These are phyloP conservation scores for Sarocladiaceae sp. DNA, from an alignment of 2,329 filamentous ascomycete species.

Conservation along the genomic window DNA sequence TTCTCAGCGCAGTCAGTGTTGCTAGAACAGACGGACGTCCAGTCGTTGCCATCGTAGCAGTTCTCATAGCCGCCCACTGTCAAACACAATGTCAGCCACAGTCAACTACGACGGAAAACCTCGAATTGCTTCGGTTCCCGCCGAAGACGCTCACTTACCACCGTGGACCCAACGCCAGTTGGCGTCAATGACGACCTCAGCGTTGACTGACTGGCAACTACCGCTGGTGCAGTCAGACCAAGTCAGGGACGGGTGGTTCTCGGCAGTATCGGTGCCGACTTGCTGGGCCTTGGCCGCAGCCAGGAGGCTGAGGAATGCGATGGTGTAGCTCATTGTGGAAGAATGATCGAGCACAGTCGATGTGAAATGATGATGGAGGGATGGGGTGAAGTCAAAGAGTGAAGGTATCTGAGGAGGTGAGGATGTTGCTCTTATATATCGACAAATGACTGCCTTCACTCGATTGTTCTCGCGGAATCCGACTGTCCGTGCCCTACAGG, in stretches of 20 bases:
- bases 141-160: constrained; percentile 9
- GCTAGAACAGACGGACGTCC: constrained; percentile 31
- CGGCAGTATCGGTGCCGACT: constrained; percentile 11
- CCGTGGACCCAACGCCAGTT: constrained; percentile 53
- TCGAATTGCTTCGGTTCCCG: background rate
- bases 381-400: background rate
- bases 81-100: background rate
- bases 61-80: constrained; percentile 33
- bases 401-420: background rate
- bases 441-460: background rate
- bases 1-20: constrained; percentile 37
- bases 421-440: background rate
- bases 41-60: constrained; percentile 43
- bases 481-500: background rate
- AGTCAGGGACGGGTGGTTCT: constrained; percentile 12
- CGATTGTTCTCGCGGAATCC: background rate
- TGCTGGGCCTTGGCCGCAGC: constrained; percentile 13
- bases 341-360: background rate
- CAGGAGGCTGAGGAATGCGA: constrained; percentile 15
- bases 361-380: background rate
- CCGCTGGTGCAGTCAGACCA: constrained; percentile 11
- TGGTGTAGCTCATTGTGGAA: constrained; percentile 11
- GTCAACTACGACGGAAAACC: background rate
- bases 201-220: constrained; percentile 34
- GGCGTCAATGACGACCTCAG: constrained; percentile 44